Evolutionary conservation across 2,329 filamentous ascomycete species (phyloP), one percentile per base, ranked within the genome.

Genomic region (Aspergillus japonicus): DNA sequence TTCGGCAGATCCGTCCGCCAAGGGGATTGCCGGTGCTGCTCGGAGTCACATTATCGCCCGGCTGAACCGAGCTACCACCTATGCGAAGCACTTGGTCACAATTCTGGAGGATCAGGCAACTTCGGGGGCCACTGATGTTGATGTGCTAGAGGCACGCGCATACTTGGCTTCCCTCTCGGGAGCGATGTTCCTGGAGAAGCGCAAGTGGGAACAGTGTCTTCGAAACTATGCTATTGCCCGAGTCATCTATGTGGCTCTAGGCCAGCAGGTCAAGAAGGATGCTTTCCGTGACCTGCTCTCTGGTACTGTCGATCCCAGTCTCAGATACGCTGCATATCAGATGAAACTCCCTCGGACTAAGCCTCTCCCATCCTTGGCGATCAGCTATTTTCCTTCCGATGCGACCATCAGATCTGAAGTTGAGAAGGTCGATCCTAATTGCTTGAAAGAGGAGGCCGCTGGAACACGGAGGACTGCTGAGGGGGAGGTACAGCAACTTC

Each of bases 281-380:
- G 81, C 90, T 39, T 95, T 91, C 81, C 92, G 90, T 72, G 94
- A 98, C 62, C 83, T 97, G 24, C 80, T 99, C 59, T 87, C 89
- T 51, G 88, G 90, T 68, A 96, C 90, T 4, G 88, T 96, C 62
- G 95, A 99, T 73, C 93, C 93, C 2, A 96, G 92, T 63, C 91
- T 99, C 69, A 89, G 94, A 64, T 98, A 96, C 75, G 93, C 93
- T 39, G 92, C 95, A 19, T 98, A 98, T 74, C 92, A 96, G 75
- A 84, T 92, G 73, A 90, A 94, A 73, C 85, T 96, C 33, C 90
- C 94, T 0, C 87, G 95, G 48, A 96, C 92, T 2, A 85, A 92
- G 56, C 88, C 93, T 2, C 88, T 96, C 52, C 84, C 89, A 0
- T 85, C 87, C 7, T 90, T 98, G 64, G 90, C 91, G 2, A 87